phyloP scores from a whole-genome alignment of 495 filamentous ascomycete species.

The Tuber magnatum region DNA sequence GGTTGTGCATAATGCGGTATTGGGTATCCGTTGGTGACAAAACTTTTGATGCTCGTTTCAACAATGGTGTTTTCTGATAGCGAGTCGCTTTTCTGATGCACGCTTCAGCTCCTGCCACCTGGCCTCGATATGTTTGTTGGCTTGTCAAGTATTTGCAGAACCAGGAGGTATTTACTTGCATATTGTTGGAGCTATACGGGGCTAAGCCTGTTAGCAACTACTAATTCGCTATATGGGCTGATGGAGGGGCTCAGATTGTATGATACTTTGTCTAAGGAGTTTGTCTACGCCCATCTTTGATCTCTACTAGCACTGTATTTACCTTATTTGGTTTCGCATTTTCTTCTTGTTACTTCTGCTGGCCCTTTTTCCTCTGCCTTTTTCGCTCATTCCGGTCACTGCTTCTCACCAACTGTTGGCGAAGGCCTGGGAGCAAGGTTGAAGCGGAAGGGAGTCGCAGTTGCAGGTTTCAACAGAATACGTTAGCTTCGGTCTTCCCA shows the following conservation, averaged over 20 bases:
- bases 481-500: neutral
- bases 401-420: neutral
- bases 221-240: neutral
- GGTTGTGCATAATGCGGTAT: neutral
- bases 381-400: neutral
- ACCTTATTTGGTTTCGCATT: neutral
- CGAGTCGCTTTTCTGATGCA: neutral
- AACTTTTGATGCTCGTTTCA: neutral
- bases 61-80: neutral
- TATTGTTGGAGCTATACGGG: neutral
- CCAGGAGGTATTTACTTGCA: neutral
- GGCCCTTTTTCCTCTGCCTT: neutral
- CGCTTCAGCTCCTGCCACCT: constrained; percentile 2
- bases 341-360: neutral
- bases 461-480: neutral
- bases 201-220: neutral
- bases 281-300: neutral
- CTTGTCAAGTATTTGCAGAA: neutral
- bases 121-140: neutral
- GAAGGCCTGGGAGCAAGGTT: neutral
- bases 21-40: neutral
- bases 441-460: neutral
- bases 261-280: neutral
- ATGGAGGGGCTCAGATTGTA: neutral
- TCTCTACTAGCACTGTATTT: neutral